Evolutionary conservation across 2,329 filamentous ascomycete species (phyloP).

Genomic region (Pseudogymnoascus sp.): DNA sequence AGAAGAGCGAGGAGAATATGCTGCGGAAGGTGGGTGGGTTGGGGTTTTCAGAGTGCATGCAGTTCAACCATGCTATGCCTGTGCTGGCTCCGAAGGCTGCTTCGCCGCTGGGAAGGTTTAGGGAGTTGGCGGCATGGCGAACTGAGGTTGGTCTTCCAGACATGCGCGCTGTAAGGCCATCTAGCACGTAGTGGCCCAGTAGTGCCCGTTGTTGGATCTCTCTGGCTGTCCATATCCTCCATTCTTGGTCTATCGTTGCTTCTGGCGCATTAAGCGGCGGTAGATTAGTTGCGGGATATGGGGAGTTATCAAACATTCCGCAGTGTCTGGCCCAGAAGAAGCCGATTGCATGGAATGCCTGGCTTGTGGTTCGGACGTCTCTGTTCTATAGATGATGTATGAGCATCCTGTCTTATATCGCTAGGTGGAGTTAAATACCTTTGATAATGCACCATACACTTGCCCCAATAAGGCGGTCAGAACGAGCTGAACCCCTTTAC

Average conservation of each 20-base stretch:
- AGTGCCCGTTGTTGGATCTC: conserved; percentile 38
- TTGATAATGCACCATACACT: conserved; percentile 36
- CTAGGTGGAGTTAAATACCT: conserved; percentile 16
- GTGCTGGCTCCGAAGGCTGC: conserved; percentile 33
- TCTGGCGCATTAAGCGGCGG: conserved; percentile 28
- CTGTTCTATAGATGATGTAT: conserved; percentile 27
- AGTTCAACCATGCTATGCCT: conserved; percentile 34
- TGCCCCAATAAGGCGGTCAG: conserved; percentile 36
- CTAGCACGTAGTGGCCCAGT: conserved; percentile 37
- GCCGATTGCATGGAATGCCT: conserved; percentile 36
- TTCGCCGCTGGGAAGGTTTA: conserved; percentile 34
- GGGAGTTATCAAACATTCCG: conserved; percentile 34
- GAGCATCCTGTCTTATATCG: not conserved
- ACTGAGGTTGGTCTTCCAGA: conserved; percentile 35
- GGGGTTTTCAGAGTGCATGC: conserved; percentile 28
- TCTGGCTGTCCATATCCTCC: conserved; percentile 35
- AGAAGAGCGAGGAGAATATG: conserved; percentile 35
- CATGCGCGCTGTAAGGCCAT: conserved; percentile 38
- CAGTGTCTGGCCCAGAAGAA: conserved; percentile 40
- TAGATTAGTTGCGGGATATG: conserved; percentile 29
- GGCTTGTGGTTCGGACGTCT: conserved; percentile 35
- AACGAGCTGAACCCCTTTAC: conserved; percentile 37
- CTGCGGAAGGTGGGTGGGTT: conserved; percentile 33
- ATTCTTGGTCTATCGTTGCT: conserved; percentile 33
- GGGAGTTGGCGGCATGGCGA: conserved; percentile 35